Evolutionary conservation across 2,329 filamentous ascomycete species (phyloP).

Genomic region (Diplodia seriata): DNA sequence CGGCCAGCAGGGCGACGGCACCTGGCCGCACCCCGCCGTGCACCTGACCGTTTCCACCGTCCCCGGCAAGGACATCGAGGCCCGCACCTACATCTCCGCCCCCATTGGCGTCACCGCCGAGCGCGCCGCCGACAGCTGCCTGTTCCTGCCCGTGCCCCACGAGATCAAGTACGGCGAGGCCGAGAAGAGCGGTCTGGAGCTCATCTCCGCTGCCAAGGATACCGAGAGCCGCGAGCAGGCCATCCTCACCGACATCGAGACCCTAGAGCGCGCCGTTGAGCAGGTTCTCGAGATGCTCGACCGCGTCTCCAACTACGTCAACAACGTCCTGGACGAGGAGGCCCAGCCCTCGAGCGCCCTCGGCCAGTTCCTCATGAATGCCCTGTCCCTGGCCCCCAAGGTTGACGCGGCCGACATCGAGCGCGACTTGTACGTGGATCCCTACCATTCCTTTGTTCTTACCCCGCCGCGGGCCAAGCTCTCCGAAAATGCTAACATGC

Average conservation of each 20-base stretch:
- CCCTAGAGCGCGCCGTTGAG: slow-evolving; percentile 82
- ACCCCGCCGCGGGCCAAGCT: too few species aligned
- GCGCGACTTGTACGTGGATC: slow-evolving; percentile 78
- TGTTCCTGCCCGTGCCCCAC: slow-evolving; percentile 97
- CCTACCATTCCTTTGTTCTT: slow-evolving; percentile 3
- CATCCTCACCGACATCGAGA: slow-evolving; percentile 87
- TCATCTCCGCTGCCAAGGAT: slow-evolving; percentile 83
- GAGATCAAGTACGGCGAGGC: slow-evolving; percentile 88
- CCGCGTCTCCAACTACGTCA: slow-evolving; percentile 89
- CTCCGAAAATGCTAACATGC: slow-evolving; percentile 41
- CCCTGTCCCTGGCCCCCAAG: slow-evolving; percentile 91
- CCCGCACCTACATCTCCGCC: slow-evolving; percentile 92
- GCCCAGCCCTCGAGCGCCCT: slow-evolving; percentile 86
- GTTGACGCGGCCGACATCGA: slow-evolving; percentile 90
- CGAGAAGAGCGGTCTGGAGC: slow-evolving; percentile 78
- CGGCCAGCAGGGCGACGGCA: slow-evolving; percentile 93
- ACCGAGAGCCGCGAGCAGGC: slow-evolving; percentile 74
- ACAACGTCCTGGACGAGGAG: slow-evolving; percentile 92
- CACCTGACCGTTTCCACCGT: slow-evolving; percentile 94
- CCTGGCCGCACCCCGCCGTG: slow-evolving; percentile 95
- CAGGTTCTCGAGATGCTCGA: slow-evolving; percentile 89
- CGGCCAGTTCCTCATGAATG: slow-evolving; percentile 94
- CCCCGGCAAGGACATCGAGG: slow-evolving; percentile 85
- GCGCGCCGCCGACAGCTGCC: slow-evolving; percentile 91
- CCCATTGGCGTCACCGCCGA: slow-evolving; percentile 95